Conservation (phyloP, 148 eudicot genomes). For the Heliosperma pusillum region DNA sequence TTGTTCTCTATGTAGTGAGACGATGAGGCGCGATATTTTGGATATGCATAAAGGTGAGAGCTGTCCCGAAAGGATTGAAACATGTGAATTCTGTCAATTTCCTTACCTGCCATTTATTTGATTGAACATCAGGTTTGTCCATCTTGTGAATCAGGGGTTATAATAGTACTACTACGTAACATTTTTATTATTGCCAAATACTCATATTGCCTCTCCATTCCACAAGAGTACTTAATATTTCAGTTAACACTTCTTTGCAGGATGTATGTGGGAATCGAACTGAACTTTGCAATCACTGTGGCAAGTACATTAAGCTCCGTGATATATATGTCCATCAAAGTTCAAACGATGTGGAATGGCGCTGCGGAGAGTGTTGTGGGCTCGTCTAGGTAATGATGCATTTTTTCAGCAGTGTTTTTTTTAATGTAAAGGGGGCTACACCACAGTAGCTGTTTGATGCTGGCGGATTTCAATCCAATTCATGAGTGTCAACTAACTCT, state of each 20-base stretch:
- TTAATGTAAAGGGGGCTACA: no score
- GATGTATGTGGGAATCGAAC: conserved; percentile 99
- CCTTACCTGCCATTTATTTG: conserved; percentile 85
- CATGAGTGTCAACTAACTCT: no score
- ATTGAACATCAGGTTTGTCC: conserved; percentile 80
- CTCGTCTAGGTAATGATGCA: conserved; percentile 59
- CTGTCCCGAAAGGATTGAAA: conserved; percentile 79
- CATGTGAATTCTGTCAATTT: conserved; percentile 91
- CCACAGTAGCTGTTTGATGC: no score
- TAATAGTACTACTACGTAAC: neutral
- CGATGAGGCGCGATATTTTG: conserved; percentile 73
- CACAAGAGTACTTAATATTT: no score
- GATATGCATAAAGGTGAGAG: conserved; percentile 82
- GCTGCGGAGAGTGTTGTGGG: conserved; percentile 39
- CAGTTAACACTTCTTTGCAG: conserved; percentile 30
- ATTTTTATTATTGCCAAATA: neutral
- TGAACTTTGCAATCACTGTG: conserved; percentile 66
- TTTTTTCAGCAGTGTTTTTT: neutral
- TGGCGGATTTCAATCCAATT: no score
- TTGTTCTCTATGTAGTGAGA: conserved; percentile 86
- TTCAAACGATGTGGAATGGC: conserved; percentile 69
- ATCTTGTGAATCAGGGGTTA: neutral
- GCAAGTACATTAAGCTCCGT: conserved; percentile 73
- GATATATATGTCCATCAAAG: conserved; percentile 74
- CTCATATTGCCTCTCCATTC: neutral